Conservation (phyloP, 768 basidiomycete genomes). For the Pleurotus sapidus region DNA sequence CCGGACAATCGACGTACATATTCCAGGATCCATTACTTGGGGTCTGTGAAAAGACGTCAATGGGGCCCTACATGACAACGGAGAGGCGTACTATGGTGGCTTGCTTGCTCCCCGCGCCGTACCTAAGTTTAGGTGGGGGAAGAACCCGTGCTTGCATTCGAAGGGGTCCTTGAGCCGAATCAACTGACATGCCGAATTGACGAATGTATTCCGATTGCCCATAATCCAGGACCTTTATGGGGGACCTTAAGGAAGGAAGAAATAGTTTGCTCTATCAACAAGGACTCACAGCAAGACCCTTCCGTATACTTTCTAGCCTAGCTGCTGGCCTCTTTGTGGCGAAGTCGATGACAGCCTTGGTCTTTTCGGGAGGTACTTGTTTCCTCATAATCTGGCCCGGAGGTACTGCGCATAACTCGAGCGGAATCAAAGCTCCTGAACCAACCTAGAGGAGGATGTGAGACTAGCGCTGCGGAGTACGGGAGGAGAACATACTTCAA, state of each 20-base stretch:
- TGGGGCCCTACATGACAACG: neutral
- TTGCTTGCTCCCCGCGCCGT: constrained; percentile 56
- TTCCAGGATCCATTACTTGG: constrained; percentile 78
- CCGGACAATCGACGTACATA: constrained; percentile 42
- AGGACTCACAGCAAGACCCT: constrained; percentile 47
- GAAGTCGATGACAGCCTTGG: constrained; percentile 60
- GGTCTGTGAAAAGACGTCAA: constrained; percentile 29
- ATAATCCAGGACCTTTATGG: constrained; percentile 54
- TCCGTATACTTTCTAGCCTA: constrained; percentile 50
- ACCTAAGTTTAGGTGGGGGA: constrained; percentile 61
- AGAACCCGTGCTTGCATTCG: constrained; percentile 61
- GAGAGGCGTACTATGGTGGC: constrained; percentile 49
- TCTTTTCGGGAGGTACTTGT: constrained; percentile 65
- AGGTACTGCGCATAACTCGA: constrained; percentile 59
- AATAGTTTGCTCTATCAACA: neutral
- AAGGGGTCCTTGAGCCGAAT: constrained; percentile 46
- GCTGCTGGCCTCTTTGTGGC: constrained; percentile 61
- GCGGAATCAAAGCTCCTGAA: constrained; percentile 55
- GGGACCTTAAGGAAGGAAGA: neutral
- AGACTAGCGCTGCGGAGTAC: too few species aligned
- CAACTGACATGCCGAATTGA: constrained; percentile 69
- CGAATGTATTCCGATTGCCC: constrained; percentile 74
- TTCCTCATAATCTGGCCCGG: constrained; percentile 70
- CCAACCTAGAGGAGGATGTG: constrained; percentile 42
- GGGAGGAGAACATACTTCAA: constrained; percentile 47